A percentile compares a stretch with the other conserved stretches of the same genome.
Evolutionary conservation across 805 yeast genomes (phyloP).

Genomic region (Kodamaea sagamina): DNA sequence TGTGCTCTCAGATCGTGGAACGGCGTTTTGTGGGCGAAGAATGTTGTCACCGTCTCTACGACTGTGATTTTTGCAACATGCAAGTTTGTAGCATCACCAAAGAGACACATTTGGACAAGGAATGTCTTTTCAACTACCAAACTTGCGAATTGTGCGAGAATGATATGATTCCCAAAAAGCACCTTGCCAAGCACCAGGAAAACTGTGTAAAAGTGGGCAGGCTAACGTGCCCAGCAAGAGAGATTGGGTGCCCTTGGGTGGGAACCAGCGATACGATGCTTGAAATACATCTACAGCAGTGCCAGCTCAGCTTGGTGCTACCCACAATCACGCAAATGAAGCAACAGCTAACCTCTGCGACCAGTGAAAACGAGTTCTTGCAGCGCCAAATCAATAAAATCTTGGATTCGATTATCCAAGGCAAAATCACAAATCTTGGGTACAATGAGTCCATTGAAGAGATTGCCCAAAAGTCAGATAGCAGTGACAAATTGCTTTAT

Average conservation of each 20-base stretch:
- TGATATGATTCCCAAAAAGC: slow-evolving; percentile 41
- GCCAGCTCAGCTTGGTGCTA: slow-evolving; percentile 32
- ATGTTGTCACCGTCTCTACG: slow-evolving; percentile 43
- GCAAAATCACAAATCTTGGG: slow-evolving; percentile 52
- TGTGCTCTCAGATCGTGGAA: slow-evolving; percentile 23
- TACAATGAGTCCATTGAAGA: slow-evolving; percentile 50
- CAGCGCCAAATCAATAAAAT: slow-evolving; percentile 48
- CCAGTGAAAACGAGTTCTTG: slow-evolving; percentile 39
- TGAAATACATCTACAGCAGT: slow-evolving; percentile 37
- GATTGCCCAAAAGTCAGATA: slow-evolving; percentile 30
- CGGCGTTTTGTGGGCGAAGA: slow-evolving; percentile 20
- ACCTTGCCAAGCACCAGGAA: slow-evolving; percentile 40
- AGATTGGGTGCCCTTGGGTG: slow-evolving; percentile 53
- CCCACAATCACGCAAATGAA: slow-evolving; percentile 29
- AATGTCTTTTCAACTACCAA: slow-evolving; percentile 42
- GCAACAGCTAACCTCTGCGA: slow-evolving; percentile 27
- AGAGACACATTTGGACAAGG: slow-evolving; percentile 36
- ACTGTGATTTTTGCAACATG: slow-evolving; percentile 40
- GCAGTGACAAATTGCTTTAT: slow-evolving; percentile 32
- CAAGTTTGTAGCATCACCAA: slow-evolving; percentile 30
- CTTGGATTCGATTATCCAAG: slow-evolving; percentile 49
- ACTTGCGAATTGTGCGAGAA: slow-evolving; percentile 47
- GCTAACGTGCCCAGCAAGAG: slow-evolving; percentile 48
- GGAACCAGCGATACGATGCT: slow-evolving; percentile 38
- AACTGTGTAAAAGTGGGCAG: slow-evolving; percentile 44